A percentile compares a stretch with the other conserved stretches of the same genome.
phyloP scores from a whole-genome alignment of 2,329 filamentous ascomycete species.

The Diatrype stigma region DNA sequence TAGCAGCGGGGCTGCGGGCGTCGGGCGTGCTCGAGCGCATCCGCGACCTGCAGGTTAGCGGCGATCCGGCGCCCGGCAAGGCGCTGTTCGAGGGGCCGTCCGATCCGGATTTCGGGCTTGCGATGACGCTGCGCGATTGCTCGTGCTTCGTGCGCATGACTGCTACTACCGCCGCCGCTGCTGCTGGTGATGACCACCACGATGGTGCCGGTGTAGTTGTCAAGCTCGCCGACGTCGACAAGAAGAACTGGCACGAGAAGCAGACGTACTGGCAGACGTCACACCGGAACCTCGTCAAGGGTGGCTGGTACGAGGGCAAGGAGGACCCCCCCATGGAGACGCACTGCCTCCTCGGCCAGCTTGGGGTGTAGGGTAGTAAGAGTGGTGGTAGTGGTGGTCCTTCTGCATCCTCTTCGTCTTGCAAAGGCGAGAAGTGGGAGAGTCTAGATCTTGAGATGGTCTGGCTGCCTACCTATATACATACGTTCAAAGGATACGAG shows the following conservation, averaged over 20 bases:
- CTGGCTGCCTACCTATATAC: too few relatives aligned
- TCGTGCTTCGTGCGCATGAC: conserved; percentile 66
- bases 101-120: conserved; percentile 53
- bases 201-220: conserved; percentile 37
- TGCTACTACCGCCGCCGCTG: too few relatives aligned
- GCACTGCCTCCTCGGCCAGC: conserved; percentile 19
- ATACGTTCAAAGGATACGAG: too few relatives aligned
- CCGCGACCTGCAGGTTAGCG: conserved; percentile 28
- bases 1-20: conserved; percentile 34
- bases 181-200: too few relatives aligned
- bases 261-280: conserved; percentile 62
- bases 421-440: too few relatives aligned
- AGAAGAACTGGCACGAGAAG: conserved; percentile 66
- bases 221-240: conserved; percentile 71
- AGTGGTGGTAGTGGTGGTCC: not conserved
- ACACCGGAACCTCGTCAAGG: conserved; percentile 59
- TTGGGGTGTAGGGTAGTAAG: not conserved
- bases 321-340: conserved; percentile 22
- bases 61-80: conserved; percentile 35
- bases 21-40: conserved; percentile 35
- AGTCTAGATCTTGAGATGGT: too few relatives aligned
- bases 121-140: conserved; percentile 80
- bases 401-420: too few relatives aligned
- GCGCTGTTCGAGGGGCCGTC: conserved; percentile 38
- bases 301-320: conserved; percentile 59